A percentile compares a stretch with the other conserved stretches of the same genome.
phyloP scores from a whole-genome alignment of 2,329 filamentous ascomycete species.

The Lachnellula willkommii region DNA sequence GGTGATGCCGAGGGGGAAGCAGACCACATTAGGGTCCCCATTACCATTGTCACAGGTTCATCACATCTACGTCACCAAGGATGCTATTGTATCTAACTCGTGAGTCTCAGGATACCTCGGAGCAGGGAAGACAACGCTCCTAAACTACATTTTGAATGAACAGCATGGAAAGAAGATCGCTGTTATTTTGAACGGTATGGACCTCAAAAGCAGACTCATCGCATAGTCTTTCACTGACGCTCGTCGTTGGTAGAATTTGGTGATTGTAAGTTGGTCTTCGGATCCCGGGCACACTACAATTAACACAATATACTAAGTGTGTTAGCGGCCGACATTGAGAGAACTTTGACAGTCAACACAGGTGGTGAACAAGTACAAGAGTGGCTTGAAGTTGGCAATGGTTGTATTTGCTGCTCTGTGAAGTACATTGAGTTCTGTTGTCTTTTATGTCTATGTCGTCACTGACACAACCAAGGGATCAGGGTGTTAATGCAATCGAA shows the following conservation, averaged over 20 bases:
- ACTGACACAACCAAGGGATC: slow-evolving; percentile 54
- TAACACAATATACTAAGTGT: slow-evolving; percentile 2
- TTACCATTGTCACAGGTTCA: slow-evolving; percentile 76
- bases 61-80: neutral
- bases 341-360: slow-evolving; percentile 85
- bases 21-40: slow-evolving; percentile 63
- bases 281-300: neutral
- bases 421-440: slow-evolving; percentile 54
- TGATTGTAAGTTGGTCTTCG: slow-evolving; percentile 54
- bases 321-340: slow-evolving; percentile 82
- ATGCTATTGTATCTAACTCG: slow-evolving; percentile 2
- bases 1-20: slow-evolving; percentile 40
- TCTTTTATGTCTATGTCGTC: neutral
- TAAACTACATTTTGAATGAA: slow-evolving; percentile 94
- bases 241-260: slow-evolving; percentile 59
- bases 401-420: slow-evolving; percentile 95
- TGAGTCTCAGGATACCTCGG: slow-evolving; percentile 74
- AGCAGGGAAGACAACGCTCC: slow-evolving; percentile 87
- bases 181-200: slow-evolving; percentile 82
- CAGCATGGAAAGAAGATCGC: slow-evolving; percentile 97
- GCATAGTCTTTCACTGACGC: neutral
- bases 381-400: slow-evolving; percentile 94
- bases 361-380: slow-evolving; percentile 79
- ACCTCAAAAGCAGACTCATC: slow-evolving; percentile 15
- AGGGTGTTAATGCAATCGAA: slow-evolving; percentile 91